Base-by-base conservation (phyloP, 73 alveolate genomes). In the Paramecium pentaurelia region DNA sequence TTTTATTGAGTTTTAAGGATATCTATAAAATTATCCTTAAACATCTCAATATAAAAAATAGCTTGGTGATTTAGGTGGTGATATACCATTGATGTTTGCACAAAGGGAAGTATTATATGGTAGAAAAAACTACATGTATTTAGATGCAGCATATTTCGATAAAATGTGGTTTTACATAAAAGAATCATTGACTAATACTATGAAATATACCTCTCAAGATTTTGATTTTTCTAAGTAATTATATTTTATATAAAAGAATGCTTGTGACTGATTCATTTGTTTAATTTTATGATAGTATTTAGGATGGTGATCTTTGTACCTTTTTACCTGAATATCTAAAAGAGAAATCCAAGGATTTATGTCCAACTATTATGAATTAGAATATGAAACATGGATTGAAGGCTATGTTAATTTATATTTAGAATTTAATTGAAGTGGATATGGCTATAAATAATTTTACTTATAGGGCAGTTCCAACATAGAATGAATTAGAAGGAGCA, bases 401-500 rank as follows among this genome's bases (percentile, higher is more conserved):
- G 20, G 71, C 73, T 2, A 27, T 49, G 47, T 25, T 80, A 25
- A 80, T 80, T 11, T 42, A 80, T 80, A 80, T 80, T 10, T 32
- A 20, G 9, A 80, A 45, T 18, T 47, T 80, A 20, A 49, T 80
- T 40, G 49, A 40, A 47, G 45, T 77, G 4, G 91, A 80, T 22
- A 32, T 45, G 34, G 77, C 44, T 2, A 80, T 45, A 9, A 45
- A 42, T 80, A 80, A 80, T 22, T 80, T 80, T 64, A 40, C 47
- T 10, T 45, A 40, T 7, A 80, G 71, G 45, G 91, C 27, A 10
- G 30, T 42, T 4, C 91, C 91, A 1, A 40, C 91, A 11, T 10
- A 0, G 20, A 25, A 32, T 42, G 91, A 80, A 80, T 80, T 80
- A 49, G 91, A 80, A 27, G 91, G 91, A 45, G 91, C 91, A 44